Evolutionary conservation across 345 rosid species (phyloP), one percentile per base, ranked within the genome.

Genomic region (Camelina sativa): DNA sequence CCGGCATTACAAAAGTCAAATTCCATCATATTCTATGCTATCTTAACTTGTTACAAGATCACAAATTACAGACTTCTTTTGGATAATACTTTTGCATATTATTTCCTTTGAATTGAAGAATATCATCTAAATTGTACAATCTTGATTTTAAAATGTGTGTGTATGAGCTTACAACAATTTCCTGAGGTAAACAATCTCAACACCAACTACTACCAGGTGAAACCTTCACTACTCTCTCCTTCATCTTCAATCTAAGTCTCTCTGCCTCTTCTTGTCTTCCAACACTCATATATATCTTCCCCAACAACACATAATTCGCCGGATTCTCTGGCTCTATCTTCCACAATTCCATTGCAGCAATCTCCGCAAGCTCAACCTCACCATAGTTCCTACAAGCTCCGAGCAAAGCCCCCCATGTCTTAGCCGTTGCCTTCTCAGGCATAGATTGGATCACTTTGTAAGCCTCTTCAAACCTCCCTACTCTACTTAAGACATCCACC

Each of bases 321-420:
- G 88, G 81, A 80, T 88, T 88, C 67, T 85, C 65, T 13, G 92
- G 90, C 70, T 88, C 92, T 28, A 85, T 62, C 84, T 77, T 87
- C 68, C 76, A 71, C 76, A 86, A 63, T 50, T 82, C 85, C 70
- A 68, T 82, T 9, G 82, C 90, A 10, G 87, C 85, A 77, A 84
- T 81, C 85, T 84, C 90, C 9, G 86, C 92, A 1, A 86, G 82
- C 76, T 85, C 85, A n/a, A 86, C 78, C 55, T 86, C 87, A 15
- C 82, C 83, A 25, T 88, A 85, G 69, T 81, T 88, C 77, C 76
- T 67, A 78, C 92, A 86, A 37, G 88, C 90, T 48, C 88, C 86
- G 11, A 86, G 88, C 61, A 88, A 67, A 0, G 90, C 88, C 8
- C 92, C 88, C 92, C 90, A 88, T 38, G 90, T 82, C 74, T 76